Evolutionary conservation across 352 stramenopile genomes (phyloP), one percentile per base, ranked within the genome.

Genomic region (Pythium monospermum): DNA sequence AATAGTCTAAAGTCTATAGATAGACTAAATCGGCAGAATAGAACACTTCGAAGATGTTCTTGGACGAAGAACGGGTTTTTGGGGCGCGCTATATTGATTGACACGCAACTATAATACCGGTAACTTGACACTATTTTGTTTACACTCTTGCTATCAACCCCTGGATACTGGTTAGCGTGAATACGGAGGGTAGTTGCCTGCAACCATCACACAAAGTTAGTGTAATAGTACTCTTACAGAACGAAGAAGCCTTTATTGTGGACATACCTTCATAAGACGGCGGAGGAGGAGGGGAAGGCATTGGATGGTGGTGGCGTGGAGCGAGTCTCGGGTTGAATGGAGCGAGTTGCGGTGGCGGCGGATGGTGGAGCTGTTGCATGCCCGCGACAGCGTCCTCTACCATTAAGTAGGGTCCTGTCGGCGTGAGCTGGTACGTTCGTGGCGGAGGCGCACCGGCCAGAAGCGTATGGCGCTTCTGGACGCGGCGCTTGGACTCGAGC

Each of bases 401-500:
- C 13, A 13, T 13, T 13, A 53, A 28, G 22, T 45, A 6, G 7
- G 53, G 23, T 7, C 36, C 43, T 4, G 22, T 18, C 1, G 43
- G 43, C 33, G 42, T 48, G 38, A 61, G 53, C 31, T 50, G 53
- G 46, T 56, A 61, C n/a, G 53, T 25, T 18, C 39, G 53, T 8
- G 53, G 44, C 15, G 38, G 38, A 10, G 39, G 22, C 27, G 36
- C 4, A 3, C 23, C 32, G 4, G 22, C 30, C 8, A 54, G 39
- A 11, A 52, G 54, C 1, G 49, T 48, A 31, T 61, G 42, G 13
- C 61, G 66, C 57, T 88, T 88, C 53, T 84, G 66, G 23, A 66
- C 66, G 26, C 77, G 77, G n/a, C 78, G 73, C 57, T 92, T 92
- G 47, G 72, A 83, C 60, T 92, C 82, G 42, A 88, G 76, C 48